Evolutionary conservation across 1,139 yeast genomes (phyloP).

Genomic region (Suhomyces bokatorum): DNA sequence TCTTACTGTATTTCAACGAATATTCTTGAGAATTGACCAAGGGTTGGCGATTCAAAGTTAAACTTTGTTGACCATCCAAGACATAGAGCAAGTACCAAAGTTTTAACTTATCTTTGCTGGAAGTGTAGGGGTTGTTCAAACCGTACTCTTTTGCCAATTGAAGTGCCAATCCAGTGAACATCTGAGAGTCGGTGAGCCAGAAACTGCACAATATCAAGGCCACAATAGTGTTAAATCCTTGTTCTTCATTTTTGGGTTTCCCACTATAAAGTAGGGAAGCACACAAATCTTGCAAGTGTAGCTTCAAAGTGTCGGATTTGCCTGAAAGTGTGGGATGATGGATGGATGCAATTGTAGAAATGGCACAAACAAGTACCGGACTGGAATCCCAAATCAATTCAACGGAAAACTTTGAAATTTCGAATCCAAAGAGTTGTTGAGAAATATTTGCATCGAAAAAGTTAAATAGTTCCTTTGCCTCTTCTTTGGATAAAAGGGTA

Average conservation of each 20-base stretch:
- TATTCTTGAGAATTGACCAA: constrained; percentile 50
- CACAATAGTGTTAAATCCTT: constrained; percentile 59
- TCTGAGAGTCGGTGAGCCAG: constrained; percentile 66
- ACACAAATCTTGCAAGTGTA: constrained; percentile 47
- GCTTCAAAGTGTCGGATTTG: constrained; percentile 41
- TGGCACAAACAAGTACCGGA: constrained; percentile 61
- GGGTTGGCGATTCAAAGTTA: constrained; percentile 60
- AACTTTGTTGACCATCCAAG: constrained; percentile 68
- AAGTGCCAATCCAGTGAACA: constrained; percentile 67
- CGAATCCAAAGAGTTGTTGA: constrained; percentile 68
- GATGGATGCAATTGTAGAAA: constrained; percentile 62
- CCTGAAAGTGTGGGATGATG: constrained; percentile 52
- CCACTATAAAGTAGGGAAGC: constrained; percentile 46
- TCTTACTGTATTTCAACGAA: constrained; percentile 42
- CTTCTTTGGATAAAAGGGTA: constrained; percentile 34
- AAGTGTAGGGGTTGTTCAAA: constrained; percentile 37
- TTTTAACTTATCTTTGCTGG: constrained; percentile 49
- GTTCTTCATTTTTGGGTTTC: constrained; percentile 44
- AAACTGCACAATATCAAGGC: constrained; percentile 68
- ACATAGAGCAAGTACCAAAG: constrained; percentile 70
- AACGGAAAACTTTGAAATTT: constrained; percentile 51
- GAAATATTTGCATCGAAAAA: constrained; percentile 59
- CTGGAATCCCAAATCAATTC: constrained; percentile 56
- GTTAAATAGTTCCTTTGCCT: constrained; percentile 52
- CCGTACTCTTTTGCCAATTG: constrained; percentile 63